Base-by-base conservation (phyloP, 257 asterid genomes). In the Leonotis leonurus region DNA sequence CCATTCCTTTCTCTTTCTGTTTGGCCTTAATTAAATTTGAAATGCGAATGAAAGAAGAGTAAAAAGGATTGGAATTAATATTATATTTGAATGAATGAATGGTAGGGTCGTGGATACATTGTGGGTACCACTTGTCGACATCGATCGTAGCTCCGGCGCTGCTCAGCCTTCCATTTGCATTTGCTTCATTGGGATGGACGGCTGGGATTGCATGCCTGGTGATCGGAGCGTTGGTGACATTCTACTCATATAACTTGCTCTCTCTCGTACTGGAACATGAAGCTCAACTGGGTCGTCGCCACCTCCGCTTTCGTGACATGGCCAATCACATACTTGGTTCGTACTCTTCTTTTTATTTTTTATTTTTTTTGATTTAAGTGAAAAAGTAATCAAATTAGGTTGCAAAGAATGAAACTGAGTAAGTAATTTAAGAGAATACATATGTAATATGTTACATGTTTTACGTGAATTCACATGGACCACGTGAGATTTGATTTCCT, bases 61-160 rank as follows among this genome's bases (percentile, higher is more conserved):
- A n/a, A n/a, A n/a, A n/a, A n/a, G n/a, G n/a, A n/a, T n/a, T 27
- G 3, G 33, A 27, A 27, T 27, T 30, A 30, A 4, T 30, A 30
- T 30, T 2, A 9, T 1, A 30, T 3, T 30, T 2, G 5, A 9
- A 30, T 1, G 7, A 1, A 1, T 4, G 7, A 30, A 30, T 13
- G 44, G 27, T 59, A 89, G 97, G 97, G 48, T 77, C 96, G 36
- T 90, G 95, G 96, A 57, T 83, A 54, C 98, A 90, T 27, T 54
- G 91, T 45, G 98, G 95, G 2, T 90, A 85, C 65, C 98, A 90
- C 57, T 73, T 88, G 81, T 74, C 95, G n/a, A 84, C 98, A 26
- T 85, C 98, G 6, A 85, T 88, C 20, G 96, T 88, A n/a, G 96
- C 94, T 5, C 95, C 96, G 0, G 36, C 96, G n/a, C 18, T 90